Conservation (phyloP, 129 eudicot genomes). For the Arctium minus region DNA sequence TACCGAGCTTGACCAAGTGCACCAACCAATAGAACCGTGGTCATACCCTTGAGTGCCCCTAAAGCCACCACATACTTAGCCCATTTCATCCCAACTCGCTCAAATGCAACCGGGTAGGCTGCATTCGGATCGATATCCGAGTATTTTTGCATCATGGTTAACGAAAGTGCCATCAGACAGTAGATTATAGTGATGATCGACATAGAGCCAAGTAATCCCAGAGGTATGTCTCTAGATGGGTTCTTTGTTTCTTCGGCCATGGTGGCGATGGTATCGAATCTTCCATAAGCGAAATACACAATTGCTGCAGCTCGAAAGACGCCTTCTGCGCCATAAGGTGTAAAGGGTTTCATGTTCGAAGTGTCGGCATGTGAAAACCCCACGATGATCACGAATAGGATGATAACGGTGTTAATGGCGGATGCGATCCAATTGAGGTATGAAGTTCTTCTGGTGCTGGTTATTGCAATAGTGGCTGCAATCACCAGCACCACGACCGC, state of each 20-base stretch:
- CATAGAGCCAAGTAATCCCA: conserved; percentile 72
- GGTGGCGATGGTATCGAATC: conserved; percentile 65
- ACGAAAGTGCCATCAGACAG: conserved; percentile 64
- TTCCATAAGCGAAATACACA: conserved; percentile 69
- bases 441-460: conserved; percentile 51
- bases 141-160: conserved; percentile 59
- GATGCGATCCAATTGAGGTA: conserved; percentile 61
- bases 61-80: conserved; percentile 61
- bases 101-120: conserved; percentile 54
- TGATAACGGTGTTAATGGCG: conserved; percentile 46
- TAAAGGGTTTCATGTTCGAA: conserved; percentile 45
- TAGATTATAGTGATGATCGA: conserved; percentile 55
- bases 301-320: conserved; percentile 69
- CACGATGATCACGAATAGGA: conserved; percentile 51
- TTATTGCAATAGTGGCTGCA: conserved; percentile 44
- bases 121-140: conserved; percentile 48
- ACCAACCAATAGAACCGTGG: conserved; percentile 51
- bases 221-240: conserved; percentile 67
- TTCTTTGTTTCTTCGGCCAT: conserved; percentile 74
- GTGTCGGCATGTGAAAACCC: conserved; percentile 49
- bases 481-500: conserved; percentile 50
- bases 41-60: conserved; percentile 67
- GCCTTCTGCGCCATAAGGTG: conserved; percentile 50
- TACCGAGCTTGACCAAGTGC: conserved; percentile 62
- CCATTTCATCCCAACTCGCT: conserved; percentile 60